phyloP scores from a whole-genome alignment of 108 stramenopile genomes.

The Skeletonema potamos region DNA sequence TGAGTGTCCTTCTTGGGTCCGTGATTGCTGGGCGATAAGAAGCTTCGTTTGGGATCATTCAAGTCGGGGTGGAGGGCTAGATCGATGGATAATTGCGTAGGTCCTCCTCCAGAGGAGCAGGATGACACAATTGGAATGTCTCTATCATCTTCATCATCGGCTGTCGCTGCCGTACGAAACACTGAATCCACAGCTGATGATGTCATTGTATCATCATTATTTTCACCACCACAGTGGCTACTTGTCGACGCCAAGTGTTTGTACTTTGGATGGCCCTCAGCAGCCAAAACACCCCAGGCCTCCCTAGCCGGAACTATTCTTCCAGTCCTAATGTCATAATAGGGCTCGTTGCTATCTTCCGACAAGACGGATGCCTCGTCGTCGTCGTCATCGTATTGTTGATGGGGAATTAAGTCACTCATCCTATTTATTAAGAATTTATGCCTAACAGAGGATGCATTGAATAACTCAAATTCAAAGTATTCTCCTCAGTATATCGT shows the following conservation, averaged over 20 bases:
- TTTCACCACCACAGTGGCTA: not conserved
- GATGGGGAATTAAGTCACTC: not conserved
- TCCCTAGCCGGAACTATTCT: constrained; percentile 20
- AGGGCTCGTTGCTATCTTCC: constrained; percentile 33
- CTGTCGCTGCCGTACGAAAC: constrained; percentile 4
- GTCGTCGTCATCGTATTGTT: constrained; percentile 2
- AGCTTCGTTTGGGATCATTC: not conserved
- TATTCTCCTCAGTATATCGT: not conserved
- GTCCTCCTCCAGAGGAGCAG: constrained; percentile 5
- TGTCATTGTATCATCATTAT: not conserved
- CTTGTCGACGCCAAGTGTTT: not conserved
- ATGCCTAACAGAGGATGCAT: not conserved
- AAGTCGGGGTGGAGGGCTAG: constrained; percentile 25
- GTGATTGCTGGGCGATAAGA: not conserved
- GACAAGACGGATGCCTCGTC: constrained; percentile 6
- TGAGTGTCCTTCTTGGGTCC: constrained; percentile 8
- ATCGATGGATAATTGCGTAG: constrained; percentile 36
- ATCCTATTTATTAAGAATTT: not conserved
- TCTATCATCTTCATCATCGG: not conserved
- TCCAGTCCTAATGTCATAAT: constrained; percentile 24
- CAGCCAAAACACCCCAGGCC: constrained; percentile 20
- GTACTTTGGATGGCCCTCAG: constrained; percentile 18
- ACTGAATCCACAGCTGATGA: not conserved
- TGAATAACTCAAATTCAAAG: not conserved
- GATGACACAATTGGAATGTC: not conserved